Evolutionary conservation across 495 filamentous ascomycete species (phyloP).

Genomic region (Pyrenula massariospora): DNA sequence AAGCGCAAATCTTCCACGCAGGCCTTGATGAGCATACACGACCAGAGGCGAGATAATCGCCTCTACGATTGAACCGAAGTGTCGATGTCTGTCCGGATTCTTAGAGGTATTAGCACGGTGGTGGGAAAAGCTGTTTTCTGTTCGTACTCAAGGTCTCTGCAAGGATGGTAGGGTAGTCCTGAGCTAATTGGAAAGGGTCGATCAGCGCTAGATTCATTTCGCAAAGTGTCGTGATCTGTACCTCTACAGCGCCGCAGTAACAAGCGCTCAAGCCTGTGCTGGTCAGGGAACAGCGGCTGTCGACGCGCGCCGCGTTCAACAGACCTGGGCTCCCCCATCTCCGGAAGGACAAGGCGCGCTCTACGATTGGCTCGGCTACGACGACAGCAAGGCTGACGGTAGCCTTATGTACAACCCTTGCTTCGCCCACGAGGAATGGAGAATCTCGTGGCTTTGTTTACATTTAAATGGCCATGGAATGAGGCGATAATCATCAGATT

Average conservation of each 20-base stretch:
- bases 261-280: too few relatives aligned
- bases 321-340: too few relatives aligned
- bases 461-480: too few relatives aligned
- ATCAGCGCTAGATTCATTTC: slow-evolving; percentile 71
- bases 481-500: too few relatives aligned
- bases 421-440: too few relatives aligned
- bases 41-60: slow-evolving; percentile 88
- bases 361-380: neutral
- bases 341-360: neutral
- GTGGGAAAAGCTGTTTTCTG: slow-evolving; percentile 33
- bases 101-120: slow-evolving; percentile 14
- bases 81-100: slow-evolving; percentile 54
- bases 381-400: neutral
- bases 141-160: slow-evolving; percentile 72
- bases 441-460: too few relatives aligned
- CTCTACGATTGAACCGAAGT: slow-evolving; percentile 84
- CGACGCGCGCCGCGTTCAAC: too few relatives aligned
- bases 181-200: slow-evolving; percentile 75
- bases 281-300: too few relatives aligned
- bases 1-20: neutral
- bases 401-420: too few relatives aligned
- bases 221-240: too few relatives aligned
- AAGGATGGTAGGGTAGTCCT: slow-evolving; percentile 61
- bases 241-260: too few relatives aligned
- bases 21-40: slow-evolving; percentile 38